These are phyloP conservation scores for Leccinellum luteum DNA, from an alignment of 768 basidiomycete genomes.

Conservation along the genomic window DNA sequence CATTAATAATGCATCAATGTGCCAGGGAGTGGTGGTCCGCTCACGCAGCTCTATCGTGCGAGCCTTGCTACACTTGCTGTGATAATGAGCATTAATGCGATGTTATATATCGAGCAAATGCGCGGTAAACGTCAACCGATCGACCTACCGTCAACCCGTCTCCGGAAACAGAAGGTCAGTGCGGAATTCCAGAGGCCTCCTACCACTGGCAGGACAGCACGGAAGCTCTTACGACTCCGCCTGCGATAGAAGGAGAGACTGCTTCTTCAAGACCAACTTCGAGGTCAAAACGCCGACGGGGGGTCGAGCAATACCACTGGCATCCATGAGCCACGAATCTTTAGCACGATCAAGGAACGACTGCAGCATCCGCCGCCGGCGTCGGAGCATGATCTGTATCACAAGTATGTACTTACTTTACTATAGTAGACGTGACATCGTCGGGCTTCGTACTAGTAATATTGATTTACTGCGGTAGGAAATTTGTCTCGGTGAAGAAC, in stretches of 20 bases:
- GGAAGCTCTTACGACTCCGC: slow-evolving; percentile 25
- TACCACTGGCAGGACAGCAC: slow-evolving; percentile 24
- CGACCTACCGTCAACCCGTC: slow-evolving; percentile 44
- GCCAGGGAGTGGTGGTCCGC: too few relatives aligned
- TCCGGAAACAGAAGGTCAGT: slow-evolving; percentile 12
- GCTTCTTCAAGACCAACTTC: slow-evolving; percentile 39
- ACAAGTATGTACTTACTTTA: slow-evolving; percentile 43
- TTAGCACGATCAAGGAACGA: neutral
- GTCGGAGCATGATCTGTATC: slow-evolving; percentile 86
- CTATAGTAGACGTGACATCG: too few relatives aligned
- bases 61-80: slow-evolving; percentile 30
- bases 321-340: slow-evolving; percentile 4
- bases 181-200: slow-evolving; percentile 11
- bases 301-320: neutral
- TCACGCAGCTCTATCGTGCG: slow-evolving; percentile 62
- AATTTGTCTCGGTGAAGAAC: too few relatives aligned
- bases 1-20: too few relatives aligned
- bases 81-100: neutral
- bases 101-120: slow-evolving; percentile 83
- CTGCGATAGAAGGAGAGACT: too few relatives aligned
- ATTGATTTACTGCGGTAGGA: too few relatives aligned
- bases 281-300: slow-evolving; percentile 41
- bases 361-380: slow-evolving; percentile 21
- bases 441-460: too few relatives aligned
- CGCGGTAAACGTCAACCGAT: slow-evolving; percentile 93